Percentiles rank a stretch among this genome's conserved stretches.
Evolutionary conservation across 2,329 filamentous ascomycete species (phyloP).

Genomic region (Sclerotinia trifoliorum): DNA sequence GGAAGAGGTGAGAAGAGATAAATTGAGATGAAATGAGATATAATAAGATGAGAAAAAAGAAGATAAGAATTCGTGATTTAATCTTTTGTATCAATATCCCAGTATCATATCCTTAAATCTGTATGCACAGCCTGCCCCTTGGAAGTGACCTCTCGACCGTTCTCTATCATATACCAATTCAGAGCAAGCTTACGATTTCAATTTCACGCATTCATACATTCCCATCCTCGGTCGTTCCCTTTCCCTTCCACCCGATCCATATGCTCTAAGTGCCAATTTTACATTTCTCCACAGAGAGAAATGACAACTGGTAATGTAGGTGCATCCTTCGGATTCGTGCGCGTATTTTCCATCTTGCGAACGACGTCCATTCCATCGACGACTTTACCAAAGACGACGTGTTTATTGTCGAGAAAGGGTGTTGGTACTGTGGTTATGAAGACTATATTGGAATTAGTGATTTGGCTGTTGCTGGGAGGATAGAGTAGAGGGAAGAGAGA

Average conservation of each 20-base stretch:
- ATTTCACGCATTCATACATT: not conserved
- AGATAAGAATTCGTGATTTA: not conserved
- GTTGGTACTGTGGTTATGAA: constrained; percentile 92
- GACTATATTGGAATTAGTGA: constrained; percentile 81
- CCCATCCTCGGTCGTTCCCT: not conserved
- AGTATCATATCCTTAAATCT: not conserved
- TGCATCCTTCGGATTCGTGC: constrained; percentile 74
- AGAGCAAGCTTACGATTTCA: not conserved
- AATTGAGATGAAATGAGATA: too few relatives aligned
- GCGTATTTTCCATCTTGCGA: constrained; percentile 85
- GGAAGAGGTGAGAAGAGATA: not conserved
- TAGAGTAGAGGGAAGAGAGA: not conserved
- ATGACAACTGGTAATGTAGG: constrained; percentile 84
- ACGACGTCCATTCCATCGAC: constrained; percentile 88
- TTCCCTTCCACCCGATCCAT: not conserved
- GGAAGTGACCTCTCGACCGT: not conserved
- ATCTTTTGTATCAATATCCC: not conserved
- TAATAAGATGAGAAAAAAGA: too few relatives aligned
- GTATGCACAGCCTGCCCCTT: too few relatives aligned
- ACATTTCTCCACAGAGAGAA: constrained; percentile 93
- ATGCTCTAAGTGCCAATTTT: not conserved
- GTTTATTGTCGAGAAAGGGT: constrained; percentile 86
- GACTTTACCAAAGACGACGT: constrained; percentile 93
- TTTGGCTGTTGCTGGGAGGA: constrained; percentile 44
- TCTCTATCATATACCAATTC: not conserved